These are phyloP conservation scores for Batrachochytrium dendrobatidis DNA, from an alignment of 371 early-diverging fungal genomes.

Conservation along the genomic window DNA sequence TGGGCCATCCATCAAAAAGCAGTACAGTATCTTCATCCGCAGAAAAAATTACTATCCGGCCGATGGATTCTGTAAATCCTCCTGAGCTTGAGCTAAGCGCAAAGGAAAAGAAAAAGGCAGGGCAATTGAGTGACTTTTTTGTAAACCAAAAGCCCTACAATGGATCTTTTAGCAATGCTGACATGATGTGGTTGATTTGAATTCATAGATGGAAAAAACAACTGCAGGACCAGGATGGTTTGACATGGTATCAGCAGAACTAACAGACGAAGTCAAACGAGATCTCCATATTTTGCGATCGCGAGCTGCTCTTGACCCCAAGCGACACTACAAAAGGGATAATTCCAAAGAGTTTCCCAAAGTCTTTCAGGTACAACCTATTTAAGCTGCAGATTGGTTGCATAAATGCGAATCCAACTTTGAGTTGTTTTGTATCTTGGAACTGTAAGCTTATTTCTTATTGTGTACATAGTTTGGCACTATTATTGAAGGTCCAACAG, in stretches of 20 bases:
- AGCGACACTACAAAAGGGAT: constrained; percentile 83
- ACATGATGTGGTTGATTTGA: too few species aligned
- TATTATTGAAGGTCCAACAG: constrained; percentile 79
- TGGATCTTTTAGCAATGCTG: too few species aligned
- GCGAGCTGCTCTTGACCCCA: constrained; percentile 86
- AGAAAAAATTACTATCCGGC: not conserved
- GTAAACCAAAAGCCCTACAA: too few species aligned
- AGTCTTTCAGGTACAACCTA: constrained; percentile 68
- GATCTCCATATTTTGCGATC: constrained; percentile 80
- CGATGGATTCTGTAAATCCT: not conserved
- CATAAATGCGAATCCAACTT: not conserved
- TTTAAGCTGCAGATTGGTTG: not conserved
- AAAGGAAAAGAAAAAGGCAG: not conserved
- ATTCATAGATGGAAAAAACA: too few species aligned
- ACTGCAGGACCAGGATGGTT: constrained; percentile 74
- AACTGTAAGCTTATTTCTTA: too few species aligned
- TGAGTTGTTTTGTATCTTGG: not conserved
- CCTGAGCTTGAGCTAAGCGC: not conserved
- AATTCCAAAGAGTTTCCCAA: constrained; percentile 66
- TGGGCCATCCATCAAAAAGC: not conserved
- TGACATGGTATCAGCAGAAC: constrained; percentile 75
- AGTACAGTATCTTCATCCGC: not conserved
- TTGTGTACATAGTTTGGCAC: constrained; percentile 57
- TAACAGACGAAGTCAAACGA: constrained; percentile 81
- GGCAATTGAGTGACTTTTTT: too few species aligned